Percentiles rank a stretch among this genome's conserved stretches.
phyloP scores from a whole-genome alignment of 1,139 yeast species.

The Pichia sp. region DNA sequence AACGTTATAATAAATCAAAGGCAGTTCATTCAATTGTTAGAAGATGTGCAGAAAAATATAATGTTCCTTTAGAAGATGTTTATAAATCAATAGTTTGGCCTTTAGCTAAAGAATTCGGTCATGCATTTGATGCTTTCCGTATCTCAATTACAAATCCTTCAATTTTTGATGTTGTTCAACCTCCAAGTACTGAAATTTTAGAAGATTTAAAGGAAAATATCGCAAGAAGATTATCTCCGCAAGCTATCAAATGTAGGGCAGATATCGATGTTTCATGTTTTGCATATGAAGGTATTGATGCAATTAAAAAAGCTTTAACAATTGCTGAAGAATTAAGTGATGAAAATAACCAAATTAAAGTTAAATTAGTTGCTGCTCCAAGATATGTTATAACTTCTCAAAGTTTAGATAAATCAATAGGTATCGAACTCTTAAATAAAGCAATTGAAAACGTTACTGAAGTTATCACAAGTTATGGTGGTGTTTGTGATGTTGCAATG shows the following conservation, averaged over 20 bases:
- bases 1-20: slow-evolving; percentile 92
- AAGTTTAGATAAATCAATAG: slow-evolving; percentile 85
- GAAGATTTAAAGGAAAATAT: slow-evolving; percentile 81
- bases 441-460: slow-evolving; percentile 74
- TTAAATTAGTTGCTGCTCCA: slow-evolving; percentile 96
- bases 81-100: slow-evolving; percentile 97
- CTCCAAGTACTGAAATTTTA: slow-evolving; percentile 66
- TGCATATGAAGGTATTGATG: slow-evolving; percentile 96
- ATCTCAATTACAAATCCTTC: slow-evolving; percentile 88
- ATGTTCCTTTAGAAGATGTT: slow-evolving; percentile 75
- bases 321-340: slow-evolving; percentile 84
- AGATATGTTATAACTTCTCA: slow-evolving; percentile 89
- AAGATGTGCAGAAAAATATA: slow-evolving; percentile 97
- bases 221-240: slow-evolving; percentile 92
- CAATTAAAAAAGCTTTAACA: slow-evolving; percentile 80
- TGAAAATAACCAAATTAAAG: slow-evolving; percentile 81
- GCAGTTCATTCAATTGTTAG: slow-evolving; percentile 96
- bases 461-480: slow-evolving; percentile 68
- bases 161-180: slow-evolving; percentile 58
- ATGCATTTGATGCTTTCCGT: slow-evolving; percentile 96
- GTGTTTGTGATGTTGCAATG: slow-evolving; percentile 89
- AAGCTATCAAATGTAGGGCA: slow-evolving; percentile 95
- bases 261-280: slow-evolving; percentile 97
- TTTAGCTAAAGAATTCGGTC: slow-evolving; percentile 88
- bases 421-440: slow-evolving; percentile 67